A percentile compares a stretch with the other conserved stretches of the same genome.
Evolutionary conservation across 2,329 filamentous ascomycete species (phyloP).

Genomic region (Clonostachys byssicola): DNA sequence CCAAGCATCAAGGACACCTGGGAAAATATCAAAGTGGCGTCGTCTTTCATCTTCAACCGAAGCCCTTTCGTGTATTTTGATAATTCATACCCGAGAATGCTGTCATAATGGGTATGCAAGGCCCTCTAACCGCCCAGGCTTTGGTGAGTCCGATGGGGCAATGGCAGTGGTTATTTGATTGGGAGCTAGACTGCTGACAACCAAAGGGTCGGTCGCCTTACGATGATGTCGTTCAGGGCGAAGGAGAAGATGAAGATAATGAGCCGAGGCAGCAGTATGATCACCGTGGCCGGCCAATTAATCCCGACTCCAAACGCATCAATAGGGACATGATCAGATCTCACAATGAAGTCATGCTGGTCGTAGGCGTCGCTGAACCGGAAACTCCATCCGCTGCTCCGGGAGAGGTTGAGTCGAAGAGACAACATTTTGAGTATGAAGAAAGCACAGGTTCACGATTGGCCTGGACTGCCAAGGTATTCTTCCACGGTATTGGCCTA

Average conservation of each 20-base stretch:
- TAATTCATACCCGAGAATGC: too few relatives aligned
- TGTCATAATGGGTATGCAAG: constrained; percentile 44
- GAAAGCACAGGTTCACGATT: constrained; percentile 36
- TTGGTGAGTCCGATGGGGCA: constrained; percentile 32
- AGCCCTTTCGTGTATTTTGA: too few relatives aligned
- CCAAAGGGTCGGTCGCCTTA: constrained; percentile 55
- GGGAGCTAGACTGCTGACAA: neutral
- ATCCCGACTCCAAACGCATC: constrained; percentile 47
- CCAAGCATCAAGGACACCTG: too few relatives aligned
- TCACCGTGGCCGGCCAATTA: constrained; percentile 49
- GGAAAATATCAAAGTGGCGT: too few relatives aligned
- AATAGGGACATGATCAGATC: constrained; percentile 54
- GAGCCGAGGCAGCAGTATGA: constrained; percentile 47
- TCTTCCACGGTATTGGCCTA: constrained; percentile 34
- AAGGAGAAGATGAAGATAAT: constrained; percentile 34
- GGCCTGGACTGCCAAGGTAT: constrained; percentile 21
- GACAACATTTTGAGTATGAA: constrained; percentile 41
- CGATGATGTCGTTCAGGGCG: constrained; percentile 49
- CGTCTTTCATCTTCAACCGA: too few relatives aligned
- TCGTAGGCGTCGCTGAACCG: constrained; percentile 58
- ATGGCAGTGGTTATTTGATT: neutral
- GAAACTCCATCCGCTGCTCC: constrained; percentile 34
- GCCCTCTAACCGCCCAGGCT: constrained; percentile 52
- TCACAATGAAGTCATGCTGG: constrained; percentile 60
- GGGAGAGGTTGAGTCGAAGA: constrained; percentile 32